Base-by-base conservation (phyloP, 2,329 filamentous ascomycete species). In the Colletotrichum magnum region DNA sequence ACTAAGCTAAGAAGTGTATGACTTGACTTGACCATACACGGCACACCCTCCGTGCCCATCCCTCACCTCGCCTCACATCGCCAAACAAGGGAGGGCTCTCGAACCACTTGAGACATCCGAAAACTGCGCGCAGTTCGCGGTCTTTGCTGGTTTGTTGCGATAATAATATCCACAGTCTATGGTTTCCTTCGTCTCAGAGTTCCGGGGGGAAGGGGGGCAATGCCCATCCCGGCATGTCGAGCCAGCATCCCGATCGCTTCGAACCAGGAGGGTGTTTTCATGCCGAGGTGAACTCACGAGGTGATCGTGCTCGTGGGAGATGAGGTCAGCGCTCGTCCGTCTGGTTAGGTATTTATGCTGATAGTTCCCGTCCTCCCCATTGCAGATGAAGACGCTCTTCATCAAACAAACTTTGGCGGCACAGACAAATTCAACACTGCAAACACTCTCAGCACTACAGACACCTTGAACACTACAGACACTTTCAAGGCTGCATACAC, bases 101-200 rank as follows among this genome's bases (percentile, higher is more conserved):
- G 66, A 60, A 66, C 50, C 41, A 58, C 48, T 65, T 65, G 65
- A 65, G 66, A 69, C 66, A 50, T 54, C 66, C 54, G 28, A 62
- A 36, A 7, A 45, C 24, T 51, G 18, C 66, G 45, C 56, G 67
- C 26, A 50, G 41, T 24, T 48, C 57, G 50, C 16, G 56, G 13
- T 39, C 41, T 24, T 32, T 16, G 21, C 45, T 32, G 36, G 15
- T 24, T 9, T 57, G 52, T 15, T 63, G 52, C n/a, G 47, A 53
- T 64, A 58, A 68, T 64, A 58, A 68, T 68, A 68, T 24, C 65
- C 65, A 67, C 51, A 47, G 26, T 12, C 47, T 45, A 60, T 47
- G 15, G 62, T 57, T 47, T 69, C 66, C 50, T 52, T 41, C 62
- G 62, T 67, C 62, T 61, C 56, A 69, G 56, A 48, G 50, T 43